These are phyloP conservation scores for Ehretia macrophylla DNA, from an alignment of 257 asterid genomes.

Conservation along the genomic window DNA sequence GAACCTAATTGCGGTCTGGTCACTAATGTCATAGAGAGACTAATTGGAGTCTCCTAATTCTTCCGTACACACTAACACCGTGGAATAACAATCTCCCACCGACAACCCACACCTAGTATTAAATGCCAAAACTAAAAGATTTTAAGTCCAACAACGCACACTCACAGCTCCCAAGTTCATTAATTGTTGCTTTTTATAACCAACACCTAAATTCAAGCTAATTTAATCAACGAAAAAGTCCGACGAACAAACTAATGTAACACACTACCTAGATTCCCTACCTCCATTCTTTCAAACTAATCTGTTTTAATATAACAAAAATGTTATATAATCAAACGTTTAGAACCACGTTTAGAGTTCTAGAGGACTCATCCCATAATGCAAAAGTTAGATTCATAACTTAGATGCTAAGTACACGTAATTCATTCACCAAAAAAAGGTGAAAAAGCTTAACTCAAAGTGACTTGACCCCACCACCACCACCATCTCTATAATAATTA, in stretches of 20 bases:
- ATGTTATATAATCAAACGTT: too few relatives aligned
- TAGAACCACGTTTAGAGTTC: too few relatives aligned
- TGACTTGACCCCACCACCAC: not conserved
- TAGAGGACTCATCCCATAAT: not conserved
- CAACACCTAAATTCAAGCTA: too few relatives aligned
- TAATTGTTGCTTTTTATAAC: too few relatives aligned
- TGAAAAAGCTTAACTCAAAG: constrained; percentile 1
- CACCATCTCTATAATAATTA: not conserved
- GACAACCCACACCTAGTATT: constrained; percentile 26
- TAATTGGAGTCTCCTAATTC: too few relatives aligned
- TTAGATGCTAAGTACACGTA: constrained; percentile 10
- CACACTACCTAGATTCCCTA: not conserved
- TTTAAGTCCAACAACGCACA: too few relatives aligned
- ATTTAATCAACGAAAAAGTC: too few relatives aligned
- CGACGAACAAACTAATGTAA: constrained; percentile 6
- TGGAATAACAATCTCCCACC: constrained; percentile 23
- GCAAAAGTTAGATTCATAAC: constrained; percentile 4
- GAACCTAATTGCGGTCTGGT: too few relatives aligned
- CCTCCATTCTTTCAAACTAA: not conserved
- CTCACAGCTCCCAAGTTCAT: too few relatives aligned
- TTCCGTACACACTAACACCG: too few relatives aligned
- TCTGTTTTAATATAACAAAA: not conserved
- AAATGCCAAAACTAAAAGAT: constrained; percentile 1
- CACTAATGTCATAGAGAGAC: too few relatives aligned
- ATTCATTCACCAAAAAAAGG: constrained; percentile 1